Conservation (phyloP, 768 basidiomycete species). For the Leccinum variicolor region DNA sequence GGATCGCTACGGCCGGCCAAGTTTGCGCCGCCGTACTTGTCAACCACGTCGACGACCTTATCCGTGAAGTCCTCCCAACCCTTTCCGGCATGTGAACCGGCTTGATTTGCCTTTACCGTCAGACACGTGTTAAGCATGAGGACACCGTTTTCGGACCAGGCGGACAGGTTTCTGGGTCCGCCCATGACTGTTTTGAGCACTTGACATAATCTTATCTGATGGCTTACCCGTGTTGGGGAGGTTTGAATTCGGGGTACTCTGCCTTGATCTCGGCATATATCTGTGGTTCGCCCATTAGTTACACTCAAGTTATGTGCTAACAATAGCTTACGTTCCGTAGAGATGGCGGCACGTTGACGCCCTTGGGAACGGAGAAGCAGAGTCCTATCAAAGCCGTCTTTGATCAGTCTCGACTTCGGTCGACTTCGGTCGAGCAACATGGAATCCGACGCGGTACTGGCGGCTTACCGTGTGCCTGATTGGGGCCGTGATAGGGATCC, state of each 20-base stretch:
- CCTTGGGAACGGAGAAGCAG: constrained; percentile 86
- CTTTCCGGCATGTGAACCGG: constrained; percentile 78
- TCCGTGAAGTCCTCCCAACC: constrained; percentile 94
- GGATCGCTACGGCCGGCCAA: constrained; percentile 39
- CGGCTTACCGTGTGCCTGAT: constrained; percentile 78
- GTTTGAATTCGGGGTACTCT: constrained; percentile 76
- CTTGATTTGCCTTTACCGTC: constrained; percentile 72
- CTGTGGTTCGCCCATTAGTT: constrained; percentile 35
- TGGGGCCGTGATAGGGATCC: constrained; percentile 79
- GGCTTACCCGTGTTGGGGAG: constrained; percentile 80
- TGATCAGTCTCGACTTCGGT: constrained; percentile 9
- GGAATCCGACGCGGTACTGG: constrained; percentile 3
- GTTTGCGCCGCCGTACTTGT: constrained; percentile 73
- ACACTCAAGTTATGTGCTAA: constrained; percentile 3
- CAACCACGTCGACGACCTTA: constrained; percentile 73
- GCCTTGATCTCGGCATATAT: constrained; percentile 86
- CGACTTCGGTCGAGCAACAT: neutral
- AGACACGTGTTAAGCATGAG: constrained; percentile 90
- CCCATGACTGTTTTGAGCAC: constrained; percentile 3
- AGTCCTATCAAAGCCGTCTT: constrained; percentile 47
- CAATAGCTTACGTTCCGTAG: constrained; percentile 63
- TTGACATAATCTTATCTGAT: constrained; percentile 14
- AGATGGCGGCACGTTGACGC: constrained; percentile 75
- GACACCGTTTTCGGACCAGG: constrained; percentile 85
- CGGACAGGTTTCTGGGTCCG: constrained; percentile 62